phyloP scores from a whole-genome alignment of 1,139 yeast species.

The Kodamaea alishanica region DNA sequence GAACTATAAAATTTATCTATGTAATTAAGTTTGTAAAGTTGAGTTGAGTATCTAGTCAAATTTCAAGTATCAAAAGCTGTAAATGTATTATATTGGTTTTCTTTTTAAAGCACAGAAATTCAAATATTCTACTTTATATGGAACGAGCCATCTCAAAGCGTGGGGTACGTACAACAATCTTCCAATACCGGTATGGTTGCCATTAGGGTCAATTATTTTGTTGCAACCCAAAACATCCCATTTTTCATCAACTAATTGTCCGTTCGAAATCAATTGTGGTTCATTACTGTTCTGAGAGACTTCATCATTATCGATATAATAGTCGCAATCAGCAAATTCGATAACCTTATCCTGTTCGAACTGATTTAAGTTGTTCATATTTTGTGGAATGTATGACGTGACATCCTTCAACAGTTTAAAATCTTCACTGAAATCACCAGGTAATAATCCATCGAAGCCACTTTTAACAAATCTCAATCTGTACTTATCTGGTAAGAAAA shows the following conservation, averaged over 20 bases:
- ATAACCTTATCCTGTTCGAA: slow-evolving; percentile 54
- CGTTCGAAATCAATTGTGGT: slow-evolving; percentile 16
- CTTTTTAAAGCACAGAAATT: slow-evolving; percentile 41
- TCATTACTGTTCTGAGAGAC: slow-evolving; percentile 31
- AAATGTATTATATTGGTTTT: neutral
- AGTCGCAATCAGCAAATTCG: slow-evolving; percentile 49
- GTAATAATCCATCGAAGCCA: slow-evolving; percentile 83
- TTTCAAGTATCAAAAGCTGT: too few relatives aligned
- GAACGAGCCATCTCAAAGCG: slow-evolving; percentile 18
- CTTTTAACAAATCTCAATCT: slow-evolving; percentile 67
- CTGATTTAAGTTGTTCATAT: slow-evolving; percentile 70
- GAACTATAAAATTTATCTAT: neutral
- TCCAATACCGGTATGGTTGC: slow-evolving; percentile 40
- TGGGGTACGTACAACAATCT: slow-evolving; percentile 46
- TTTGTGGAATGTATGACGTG: slow-evolving; percentile 47
- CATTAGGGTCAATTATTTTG: slow-evolving; percentile 47
- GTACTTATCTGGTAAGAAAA: slow-evolving; percentile 60
- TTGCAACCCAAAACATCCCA: slow-evolving; percentile 47
- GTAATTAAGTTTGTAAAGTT: neutral
- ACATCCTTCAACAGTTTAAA: slow-evolving; percentile 18
- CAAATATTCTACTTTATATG: slow-evolving; percentile 36
- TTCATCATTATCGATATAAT: slow-evolving; percentile 53
- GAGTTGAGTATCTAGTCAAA: too few relatives aligned
- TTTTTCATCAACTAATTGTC: slow-evolving; percentile 13
- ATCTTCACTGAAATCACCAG: slow-evolving; percentile 73